Evolutionary conservation across 2,329 filamentous ascomycete genomes (phyloP).

Genomic region (Stylonectria norvegica): DNA sequence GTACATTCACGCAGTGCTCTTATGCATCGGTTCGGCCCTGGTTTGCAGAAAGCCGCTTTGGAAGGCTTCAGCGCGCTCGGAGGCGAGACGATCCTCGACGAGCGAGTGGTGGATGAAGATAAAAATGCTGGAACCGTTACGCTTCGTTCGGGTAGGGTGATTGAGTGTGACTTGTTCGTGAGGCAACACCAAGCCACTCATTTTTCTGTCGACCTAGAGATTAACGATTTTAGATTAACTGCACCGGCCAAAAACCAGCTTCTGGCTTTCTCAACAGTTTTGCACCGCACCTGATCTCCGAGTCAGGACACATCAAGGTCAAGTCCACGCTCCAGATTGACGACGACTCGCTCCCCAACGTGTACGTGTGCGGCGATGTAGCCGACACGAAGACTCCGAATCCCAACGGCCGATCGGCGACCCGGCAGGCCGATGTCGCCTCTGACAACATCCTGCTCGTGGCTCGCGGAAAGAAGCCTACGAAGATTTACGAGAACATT

Average conservation of each 20-base stretch:
- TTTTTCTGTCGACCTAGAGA: not conserved
- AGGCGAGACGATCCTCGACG: conserved; percentile 49
- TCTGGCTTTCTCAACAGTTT: conserved; percentile 45
- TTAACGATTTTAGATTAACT: conserved; percentile 46
- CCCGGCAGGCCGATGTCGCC: conserved; percentile 50
- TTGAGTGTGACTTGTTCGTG: conserved; percentile 51
- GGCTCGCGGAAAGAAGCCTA: conserved; percentile 39
- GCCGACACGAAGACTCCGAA: conserved; percentile 45
- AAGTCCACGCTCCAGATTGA: conserved; percentile 55
- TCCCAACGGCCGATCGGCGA: conserved; percentile 54
- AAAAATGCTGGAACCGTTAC: conserved; percentile 38
- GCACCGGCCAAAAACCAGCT: conserved; percentile 57
- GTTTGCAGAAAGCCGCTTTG: conserved; percentile 37
- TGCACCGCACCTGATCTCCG: conserved; percentile 42
- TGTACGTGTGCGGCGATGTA: conserved; percentile 65
- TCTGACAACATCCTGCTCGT: conserved; percentile 52
- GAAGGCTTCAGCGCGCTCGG: conserved; percentile 45
- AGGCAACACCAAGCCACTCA: conserved; percentile 8
- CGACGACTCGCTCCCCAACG: conserved; percentile 44
- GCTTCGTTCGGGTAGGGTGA: conserved; percentile 41
- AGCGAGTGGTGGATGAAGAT: conserved; percentile 41
- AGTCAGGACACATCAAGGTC: conserved; percentile 50
- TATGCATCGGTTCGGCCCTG: conserved; percentile 50
- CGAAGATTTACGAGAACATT: conserved; percentile 38
- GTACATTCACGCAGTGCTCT: conserved; percentile 54